These are phyloP conservation scores for Paraleonurus japonicus DNA, from an alignment of 257 asterid species.

Conservation along the genomic window DNA sequence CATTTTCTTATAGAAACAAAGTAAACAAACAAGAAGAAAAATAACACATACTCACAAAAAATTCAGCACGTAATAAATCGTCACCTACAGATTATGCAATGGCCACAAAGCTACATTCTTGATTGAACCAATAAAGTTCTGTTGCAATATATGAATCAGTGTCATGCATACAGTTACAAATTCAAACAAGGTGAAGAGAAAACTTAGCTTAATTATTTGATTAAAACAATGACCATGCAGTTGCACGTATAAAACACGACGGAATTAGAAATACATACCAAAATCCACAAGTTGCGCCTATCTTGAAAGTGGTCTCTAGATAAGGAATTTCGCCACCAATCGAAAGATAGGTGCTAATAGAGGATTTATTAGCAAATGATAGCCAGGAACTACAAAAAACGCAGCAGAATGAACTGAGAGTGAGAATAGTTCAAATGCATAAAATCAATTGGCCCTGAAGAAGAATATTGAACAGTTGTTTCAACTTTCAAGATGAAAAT, in stretches of 20 bases:
- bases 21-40: background rate
- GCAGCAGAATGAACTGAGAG: background rate
- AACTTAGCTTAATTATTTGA: background rate
- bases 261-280: background rate
- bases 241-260: background rate
- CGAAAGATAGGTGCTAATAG: background rate
- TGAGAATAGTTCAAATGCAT: background rate
- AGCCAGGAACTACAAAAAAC: background rate
- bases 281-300: background rate
- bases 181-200: background rate
- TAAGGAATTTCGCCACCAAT: background rate
- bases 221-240: background rate
- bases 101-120: background rate
- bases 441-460: background rate
- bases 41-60: background rate
- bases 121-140: background rate
- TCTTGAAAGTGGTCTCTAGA: background rate
- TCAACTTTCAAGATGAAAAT: background rate
- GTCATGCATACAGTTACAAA: background rate
- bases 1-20: background rate
- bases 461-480: background rate
- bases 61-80: too few relatives aligned
- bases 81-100: background rate
- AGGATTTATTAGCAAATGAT: background rate
- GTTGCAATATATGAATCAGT: background rate